Evolutionary conservation across 331 rosid genomes (phyloP), one percentile per base, ranked within the genome.

Genomic region (Acacia concinna): DNA sequence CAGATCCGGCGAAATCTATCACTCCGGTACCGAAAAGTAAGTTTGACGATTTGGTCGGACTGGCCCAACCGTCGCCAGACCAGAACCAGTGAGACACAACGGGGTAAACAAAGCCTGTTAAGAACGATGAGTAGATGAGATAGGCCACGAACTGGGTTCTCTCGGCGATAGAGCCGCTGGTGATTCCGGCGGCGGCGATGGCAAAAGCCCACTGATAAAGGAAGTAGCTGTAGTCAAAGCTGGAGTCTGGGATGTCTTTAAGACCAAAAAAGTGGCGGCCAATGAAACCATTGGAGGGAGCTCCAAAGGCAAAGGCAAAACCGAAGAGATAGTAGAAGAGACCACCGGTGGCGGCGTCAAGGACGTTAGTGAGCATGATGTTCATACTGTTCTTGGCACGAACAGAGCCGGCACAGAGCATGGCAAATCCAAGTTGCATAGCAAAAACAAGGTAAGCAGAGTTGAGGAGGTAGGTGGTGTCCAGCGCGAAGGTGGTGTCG

Each of bases 61-160:
- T 81, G 35, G 92, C 94, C 94, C 94, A 90, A n/a, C 94, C 92
- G 28, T 90, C 92, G 5, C 2, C 9, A 0, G 73, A 68, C 73
- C 73, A 68, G 30, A 68, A 68, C 73, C 73, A 68, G 17, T 89
- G 90, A 2, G 92, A 85, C 17, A 89, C 90, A 11, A 90, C 88
- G 0, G 94, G 94, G 76, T 90, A 88, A 20, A 90, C 94, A 30
- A 90, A 90, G 4, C 92, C 94, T 17, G 94, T 90, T 49, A 90
- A 68, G 49, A 90, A 88, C 2, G 90, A 74, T 13, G 94, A 90
- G 78, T 88, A 90, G 21, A 90, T 90, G 3, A 88, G 79, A 34
- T 90, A 90, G 0, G 92, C 91, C 8, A 87, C 91, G 68, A 89
- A 89, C 78, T 89, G 92, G 8, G 92, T 89, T 27, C 92, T 51